Evolutionary conservation across 176 grass and related monocot genomes (phyloP).

Genomic region (Bonia amplexicaulis): DNA sequence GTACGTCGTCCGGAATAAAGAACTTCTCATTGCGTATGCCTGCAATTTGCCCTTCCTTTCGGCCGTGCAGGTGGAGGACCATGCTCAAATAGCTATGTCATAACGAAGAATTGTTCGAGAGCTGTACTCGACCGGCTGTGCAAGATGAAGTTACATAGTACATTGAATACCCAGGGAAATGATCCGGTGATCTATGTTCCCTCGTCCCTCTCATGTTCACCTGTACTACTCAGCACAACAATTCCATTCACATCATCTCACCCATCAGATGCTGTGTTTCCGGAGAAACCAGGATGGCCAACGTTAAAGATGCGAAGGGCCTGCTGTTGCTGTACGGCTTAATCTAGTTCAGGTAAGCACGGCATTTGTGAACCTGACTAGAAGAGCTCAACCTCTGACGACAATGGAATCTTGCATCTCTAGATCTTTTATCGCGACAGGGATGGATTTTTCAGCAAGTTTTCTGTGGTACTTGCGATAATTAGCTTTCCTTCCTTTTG

Average conservation of each 20-base stretch:
- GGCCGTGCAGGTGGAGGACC: neutral
- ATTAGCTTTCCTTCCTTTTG: neutral
- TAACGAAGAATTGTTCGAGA: conserved; percentile 52
- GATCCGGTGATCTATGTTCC: neutral
- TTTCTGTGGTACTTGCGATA: neutral
- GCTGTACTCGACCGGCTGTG: conserved; percentile 36
- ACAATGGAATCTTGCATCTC: neutral
- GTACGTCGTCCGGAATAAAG: no score
- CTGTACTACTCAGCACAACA: no score
- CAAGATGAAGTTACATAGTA: neutral
- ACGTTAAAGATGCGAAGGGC: no score
- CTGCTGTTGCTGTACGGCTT: no score
- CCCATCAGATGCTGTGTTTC: no score
- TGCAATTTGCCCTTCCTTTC: no score
- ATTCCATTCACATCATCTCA: no score
- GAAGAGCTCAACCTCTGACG: neutral
- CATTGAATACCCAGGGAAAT: neutral
- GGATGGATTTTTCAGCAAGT: neutral
- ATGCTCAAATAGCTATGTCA: conserved; percentile 48
- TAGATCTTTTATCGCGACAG: neutral
- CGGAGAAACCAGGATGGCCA: no score
- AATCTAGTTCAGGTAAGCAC: no score
- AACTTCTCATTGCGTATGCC: no score
- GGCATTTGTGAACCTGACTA: neutral
- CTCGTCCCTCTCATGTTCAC: neutral